Evolutionary conservation across 495 filamentous ascomycete genomes (phyloP).

Genomic region (Entonaema liquescens): DNA sequence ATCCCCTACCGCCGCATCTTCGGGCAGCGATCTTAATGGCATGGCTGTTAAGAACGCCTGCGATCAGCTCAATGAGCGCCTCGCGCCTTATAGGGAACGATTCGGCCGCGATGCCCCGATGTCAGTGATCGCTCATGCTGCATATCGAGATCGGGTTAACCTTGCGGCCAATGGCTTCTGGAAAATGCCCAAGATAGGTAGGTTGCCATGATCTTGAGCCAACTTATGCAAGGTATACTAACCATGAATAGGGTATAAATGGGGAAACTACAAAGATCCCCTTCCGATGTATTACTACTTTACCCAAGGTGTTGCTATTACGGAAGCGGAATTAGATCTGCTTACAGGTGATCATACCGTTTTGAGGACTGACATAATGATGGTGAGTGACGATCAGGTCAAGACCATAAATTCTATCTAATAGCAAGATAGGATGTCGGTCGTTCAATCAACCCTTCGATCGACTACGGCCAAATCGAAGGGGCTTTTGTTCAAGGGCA

Average conservation of each 20-base stretch:
- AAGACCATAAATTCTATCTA: neutral
- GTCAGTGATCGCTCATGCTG: conserved; percentile 79
- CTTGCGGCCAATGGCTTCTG: conserved; percentile 89
- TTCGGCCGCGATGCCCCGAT: conserved; percentile 73
- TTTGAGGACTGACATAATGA: conserved; percentile 81
- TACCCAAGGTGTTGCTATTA: conserved; percentile 81
- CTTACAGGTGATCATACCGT: conserved; percentile 88
- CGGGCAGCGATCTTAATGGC: conserved; percentile 84
- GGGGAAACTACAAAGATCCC: conserved; percentile 40
- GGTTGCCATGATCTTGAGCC: conserved; percentile 48
- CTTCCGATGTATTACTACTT: conserved; percentile 94
- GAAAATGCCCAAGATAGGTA: conserved; percentile 86
- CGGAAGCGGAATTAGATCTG: conserved; percentile 86
- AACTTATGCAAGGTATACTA: neutral
- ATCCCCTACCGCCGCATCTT: conserved; percentile 84
- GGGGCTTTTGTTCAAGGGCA: conserved; percentile 87
- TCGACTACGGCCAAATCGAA: conserved; percentile 91
- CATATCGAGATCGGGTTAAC: conserved; percentile 89
- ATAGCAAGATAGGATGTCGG: conserved; percentile 65
- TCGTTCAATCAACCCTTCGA: conserved; percentile 82
- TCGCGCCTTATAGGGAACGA: conserved; percentile 78
- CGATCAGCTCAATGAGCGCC: conserved; percentile 79
- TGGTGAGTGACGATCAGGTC: conserved; percentile 55
- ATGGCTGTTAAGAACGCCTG: conserved; percentile 89
- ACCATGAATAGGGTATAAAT: conserved; percentile 33